Evolutionary conservation across 1,284 basidiomycete genomes (phyloP), one percentile per base, ranked within the genome.

Genomic region (Ceratobasidium sp.): DNA sequence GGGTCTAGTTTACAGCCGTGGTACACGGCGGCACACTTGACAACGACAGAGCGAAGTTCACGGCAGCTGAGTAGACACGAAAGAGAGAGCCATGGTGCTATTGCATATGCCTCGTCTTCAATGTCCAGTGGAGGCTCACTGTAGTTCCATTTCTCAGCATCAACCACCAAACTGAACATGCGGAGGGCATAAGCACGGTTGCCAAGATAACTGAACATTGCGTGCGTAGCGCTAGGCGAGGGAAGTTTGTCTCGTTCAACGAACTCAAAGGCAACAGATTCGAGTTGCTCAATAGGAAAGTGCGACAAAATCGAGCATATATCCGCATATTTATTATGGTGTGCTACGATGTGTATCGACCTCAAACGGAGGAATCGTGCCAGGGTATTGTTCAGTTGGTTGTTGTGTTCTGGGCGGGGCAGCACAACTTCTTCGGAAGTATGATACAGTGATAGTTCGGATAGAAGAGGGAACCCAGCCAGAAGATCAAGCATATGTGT

Each of bases 81-180:
- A 13, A 53, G 28, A 12, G 46, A 69, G 15, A 46, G 33, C 67
- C 67, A 69, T 18, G 67, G 46, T 28, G 67, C 44, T 9, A 69
- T 10, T 5, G 67, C 44, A 69, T 69, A 69, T 51, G 42, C 44
- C 4, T 23, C 26, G 33, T 33, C 51, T 26, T 69, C 67, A 33
- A 69, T 28, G 26, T 51, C 67, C 67, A 26, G 51, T 13, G 46
- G 13, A 9, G 46, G 67, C 23, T 44, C 23, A 28, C 49, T 69
- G 33, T 69, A 69, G 28, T 69, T 46, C 67, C 67, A 69, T 49
- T 26, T 69, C 42, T 69, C 67, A 26, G 66, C 66, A 33, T 68
- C 67, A 20, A 26, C 33, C 15, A 69, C n/a, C 46, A 69, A 49
- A 49, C 46, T 49, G 20, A 69, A 69, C 51, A 26, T 12, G 23